Evolutionary conservation across 192 early-diverging fungal genomes (phyloP).

Genomic region (Podila horticola): DNA sequence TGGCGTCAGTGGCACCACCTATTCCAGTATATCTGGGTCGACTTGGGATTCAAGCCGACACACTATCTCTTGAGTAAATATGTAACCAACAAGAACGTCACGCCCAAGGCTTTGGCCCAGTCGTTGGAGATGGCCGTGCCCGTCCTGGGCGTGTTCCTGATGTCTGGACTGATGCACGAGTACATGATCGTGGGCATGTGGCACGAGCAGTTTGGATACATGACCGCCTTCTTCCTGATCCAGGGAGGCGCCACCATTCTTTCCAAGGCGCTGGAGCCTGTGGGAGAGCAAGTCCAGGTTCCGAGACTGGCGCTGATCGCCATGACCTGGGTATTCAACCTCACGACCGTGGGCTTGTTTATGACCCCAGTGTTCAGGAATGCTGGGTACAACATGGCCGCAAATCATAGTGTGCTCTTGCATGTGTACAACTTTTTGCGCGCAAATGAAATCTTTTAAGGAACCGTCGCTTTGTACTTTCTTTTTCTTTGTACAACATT

Average conservation of each 20-base stretch:
- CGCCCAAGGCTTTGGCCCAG: background rate
- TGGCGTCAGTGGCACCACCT: slow-evolving; percentile 51
- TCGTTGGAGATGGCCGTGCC: slow-evolving; percentile 19
- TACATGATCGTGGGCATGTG: slow-evolving; percentile 32
- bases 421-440: slow-evolving; percentile 33
- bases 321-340: slow-evolving; percentile 40
- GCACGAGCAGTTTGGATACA: slow-evolving; percentile 23
- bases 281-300: slow-evolving; percentile 23
- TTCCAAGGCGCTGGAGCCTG: slow-evolving; percentile 23
- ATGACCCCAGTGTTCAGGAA: slow-evolving; percentile 37
- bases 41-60: slow-evolving; percentile 35
- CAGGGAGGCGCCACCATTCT: slow-evolving; percentile 34
- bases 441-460: slow-evolving; percentile 34
- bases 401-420: slow-evolving; percentile 29
- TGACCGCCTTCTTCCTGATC: slow-evolving; percentile 39
- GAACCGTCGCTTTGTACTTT: no score
- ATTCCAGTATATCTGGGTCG: slow-evolving; percentile 47
- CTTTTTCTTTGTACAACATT: no score
- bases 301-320: slow-evolving; percentile 23
- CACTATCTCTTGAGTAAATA: slow-evolving; percentile 27
- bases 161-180: slow-evolving; percentile 51
- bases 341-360: slow-evolving; percentile 22
- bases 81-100: background rate
- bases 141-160: slow-evolving; percentile 41
- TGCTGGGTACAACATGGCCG: slow-evolving; percentile 25